Evolutionary conservation across 2,329 filamentous ascomycete genomes (phyloP), one percentile per base, ranked within the genome.

Genomic region (Xylariales sp.): DNA sequence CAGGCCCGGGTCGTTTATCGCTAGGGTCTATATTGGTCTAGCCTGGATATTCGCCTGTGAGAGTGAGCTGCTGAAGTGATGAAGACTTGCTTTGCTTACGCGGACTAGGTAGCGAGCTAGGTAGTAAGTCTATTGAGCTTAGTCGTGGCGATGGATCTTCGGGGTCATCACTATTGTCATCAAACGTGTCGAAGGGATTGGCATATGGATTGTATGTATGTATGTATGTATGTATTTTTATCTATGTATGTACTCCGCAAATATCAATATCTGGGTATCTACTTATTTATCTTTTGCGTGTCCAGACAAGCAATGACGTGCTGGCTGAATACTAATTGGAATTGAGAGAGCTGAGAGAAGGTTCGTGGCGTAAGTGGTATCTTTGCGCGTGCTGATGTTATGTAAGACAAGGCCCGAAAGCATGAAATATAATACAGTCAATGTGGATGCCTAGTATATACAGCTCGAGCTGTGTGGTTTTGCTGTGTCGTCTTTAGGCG

Each of bases 361-460:
- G n/a, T 34, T 58, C n/a, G 3, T 46, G 41, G 60, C 23, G 52
- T 55, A 58, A 58, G 28, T 64, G 65, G 60, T 67, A 67, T 67
- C 65, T 64, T 67, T 54, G 54, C 54, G 59, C 54, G 59, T 34
- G 28, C 34, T 67, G 30, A 16, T 59, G 55, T 49, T 39, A 30
- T 62, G 63, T 57, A 67, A 28, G 18, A 36, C 41, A 62, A 34
- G 34, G 39, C 53, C 16, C 8, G 18, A 36, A 63, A 59, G 32
- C 46, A 5, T 10, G 8, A 53, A 34, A 41, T 14, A 59, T 6
- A 54, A 53, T 45, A 14, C 48, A 16, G 59, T 7, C 10, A 39
- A 48, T 57, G 53, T 34, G 34, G n/a, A 64, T 64, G 36, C 39
- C 32, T 36, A 34, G 23, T 59, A 67, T 60, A 55, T 67, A 64